Percentiles rank a stretch among this genome's conserved stretches.
These are phyloP conservation scores for Tilletiopsis washingtonensis DNA, from an alignment of 1,284 basidiomycete species.

Conservation along the genomic window DNA sequence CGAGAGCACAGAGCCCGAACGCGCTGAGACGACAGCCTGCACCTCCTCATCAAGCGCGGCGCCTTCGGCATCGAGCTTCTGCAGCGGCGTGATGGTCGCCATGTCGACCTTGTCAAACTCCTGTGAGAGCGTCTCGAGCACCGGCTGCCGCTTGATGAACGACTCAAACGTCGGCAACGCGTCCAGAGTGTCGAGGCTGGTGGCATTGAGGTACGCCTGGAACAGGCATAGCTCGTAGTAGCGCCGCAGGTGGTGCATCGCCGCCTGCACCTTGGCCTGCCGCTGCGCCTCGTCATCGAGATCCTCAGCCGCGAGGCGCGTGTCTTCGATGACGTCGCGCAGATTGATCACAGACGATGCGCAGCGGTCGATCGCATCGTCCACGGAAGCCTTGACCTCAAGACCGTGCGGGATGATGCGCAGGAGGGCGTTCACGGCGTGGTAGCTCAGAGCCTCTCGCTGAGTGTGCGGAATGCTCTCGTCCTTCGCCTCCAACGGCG, in stretches of 20 bases:
- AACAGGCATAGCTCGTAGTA: conserved; percentile 91
- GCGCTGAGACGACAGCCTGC: conserved; percentile 60
- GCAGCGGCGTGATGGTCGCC: conserved; percentile 74
- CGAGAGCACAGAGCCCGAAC: conserved; percentile 78
- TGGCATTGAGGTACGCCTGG: conserved; percentile 84
- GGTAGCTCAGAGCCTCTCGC: conserved; percentile 45
- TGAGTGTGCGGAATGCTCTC: too few relatives aligned
- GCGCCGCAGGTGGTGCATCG: conserved; percentile 31
- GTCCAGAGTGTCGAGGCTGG: conserved; percentile 57
- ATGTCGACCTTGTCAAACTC: conserved; percentile 75
- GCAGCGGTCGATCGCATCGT: conserved; percentile 84
- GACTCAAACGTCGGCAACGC: conserved; percentile 34
- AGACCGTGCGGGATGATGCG: conserved; percentile 86
- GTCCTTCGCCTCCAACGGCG: neutral
- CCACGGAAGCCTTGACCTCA: conserved; percentile 75
- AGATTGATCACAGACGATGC: conserved; percentile 67
- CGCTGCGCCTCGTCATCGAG: conserved; percentile 65
- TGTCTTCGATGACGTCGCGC: conserved; percentile 80
- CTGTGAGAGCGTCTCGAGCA: conserved; percentile 90
- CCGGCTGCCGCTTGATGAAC: conserved; percentile 50
- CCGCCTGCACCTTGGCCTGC: conserved; percentile 56
- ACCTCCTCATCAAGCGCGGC: conserved; percentile 58
- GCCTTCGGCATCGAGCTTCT: conserved; percentile 54
- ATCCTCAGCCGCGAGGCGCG: conserved; percentile 64
- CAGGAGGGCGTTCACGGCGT: conserved; percentile 68